A percentile compares a stretch with the other conserved stretches of the same genome.
Conservation (phyloP, 768 basidiomycete genomes). For the Antrodiella citrinella region DNA sequence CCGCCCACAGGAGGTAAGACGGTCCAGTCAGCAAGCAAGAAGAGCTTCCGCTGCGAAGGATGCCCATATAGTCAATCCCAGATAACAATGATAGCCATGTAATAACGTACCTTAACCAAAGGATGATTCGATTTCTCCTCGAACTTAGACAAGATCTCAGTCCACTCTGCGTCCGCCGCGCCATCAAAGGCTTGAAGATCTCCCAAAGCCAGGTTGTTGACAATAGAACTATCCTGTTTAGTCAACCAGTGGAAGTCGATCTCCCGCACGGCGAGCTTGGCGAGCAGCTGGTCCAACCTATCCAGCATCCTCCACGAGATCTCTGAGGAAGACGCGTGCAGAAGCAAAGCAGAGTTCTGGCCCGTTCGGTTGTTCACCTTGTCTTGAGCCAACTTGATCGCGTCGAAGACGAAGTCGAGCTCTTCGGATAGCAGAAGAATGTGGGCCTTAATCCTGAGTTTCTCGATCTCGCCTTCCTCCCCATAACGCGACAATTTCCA, state of each 20-base stretch:
- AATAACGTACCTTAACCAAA: slow-evolving; percentile 50
- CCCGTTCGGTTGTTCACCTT: slow-evolving; percentile 57
- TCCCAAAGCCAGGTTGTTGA: slow-evolving; percentile 65
- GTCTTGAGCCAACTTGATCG: slow-evolving; percentile 77
- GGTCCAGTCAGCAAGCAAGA: slow-evolving; percentile 72
- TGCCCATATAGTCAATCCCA: neutral
- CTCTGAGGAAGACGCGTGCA: slow-evolving; percentile 77
- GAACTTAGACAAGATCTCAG: slow-evolving; percentile 80
- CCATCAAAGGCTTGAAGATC: slow-evolving; percentile 85
- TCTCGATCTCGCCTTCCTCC: slow-evolving; percentile 42
- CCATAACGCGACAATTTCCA: slow-evolving; percentile 30
- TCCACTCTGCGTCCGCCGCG: slow-evolving; percentile 71
- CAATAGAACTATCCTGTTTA: slow-evolving; percentile 81
- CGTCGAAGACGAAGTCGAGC: slow-evolving; percentile 79
- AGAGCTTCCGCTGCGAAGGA: slow-evolving; percentile 50
- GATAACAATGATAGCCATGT: neutral
- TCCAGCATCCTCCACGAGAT: slow-evolving; percentile 92
- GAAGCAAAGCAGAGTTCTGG: slow-evolving; percentile 70
- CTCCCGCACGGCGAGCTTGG: slow-evolving; percentile 77
- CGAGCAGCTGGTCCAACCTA: slow-evolving; percentile 59
- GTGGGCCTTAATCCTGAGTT: slow-evolving; percentile 65
- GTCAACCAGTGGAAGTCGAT: slow-evolving; percentile 79
- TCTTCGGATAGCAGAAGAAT: slow-evolving; percentile 68
- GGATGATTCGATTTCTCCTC: slow-evolving; percentile 64
- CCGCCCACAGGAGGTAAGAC: slow-evolving; percentile 89